phyloP scores from a whole-genome alignment of 2,329 filamentous ascomycete species.

The Emmonsiellopsis sp. region DNA sequence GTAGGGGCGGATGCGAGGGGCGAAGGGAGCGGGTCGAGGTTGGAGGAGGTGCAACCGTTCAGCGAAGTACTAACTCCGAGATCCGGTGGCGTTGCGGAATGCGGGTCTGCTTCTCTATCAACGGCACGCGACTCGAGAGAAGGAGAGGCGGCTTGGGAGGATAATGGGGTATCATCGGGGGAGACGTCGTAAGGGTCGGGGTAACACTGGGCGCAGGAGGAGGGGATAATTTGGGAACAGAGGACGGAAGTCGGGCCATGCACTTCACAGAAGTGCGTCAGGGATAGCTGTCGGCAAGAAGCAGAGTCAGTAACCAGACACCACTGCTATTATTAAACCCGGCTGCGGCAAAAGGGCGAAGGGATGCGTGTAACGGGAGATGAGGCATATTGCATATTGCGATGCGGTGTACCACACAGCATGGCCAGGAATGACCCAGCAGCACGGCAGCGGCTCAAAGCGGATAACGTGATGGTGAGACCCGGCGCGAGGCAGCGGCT shows the following conservation, averaged over 20 bases:
- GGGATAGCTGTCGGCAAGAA: constrained; percentile 40
- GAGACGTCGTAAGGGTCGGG: constrained; percentile 28
- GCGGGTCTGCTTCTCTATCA: constrained; percentile 11
- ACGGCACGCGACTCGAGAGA: constrained; percentile 1
- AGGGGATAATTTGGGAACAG: constrained; percentile 49
- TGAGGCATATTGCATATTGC: not conserved
- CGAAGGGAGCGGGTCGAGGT: constrained; percentile 13
- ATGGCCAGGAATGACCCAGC: not conserved
- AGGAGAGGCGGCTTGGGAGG: constrained; percentile 21
- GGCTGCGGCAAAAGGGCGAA: not conserved
- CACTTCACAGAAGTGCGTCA: constrained; percentile 54
- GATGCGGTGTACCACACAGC: not conserved
- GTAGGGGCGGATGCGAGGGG: constrained; percentile 10
- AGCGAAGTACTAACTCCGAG: constrained; percentile 7
- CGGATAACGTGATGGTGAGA: not conserved
- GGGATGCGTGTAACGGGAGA: not conserved
- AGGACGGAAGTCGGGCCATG: constrained; percentile 54
- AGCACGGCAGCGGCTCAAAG: not conserved
- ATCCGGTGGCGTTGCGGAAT: constrained; percentile 6
- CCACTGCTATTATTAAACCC: not conserved
- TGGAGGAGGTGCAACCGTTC: constrained; percentile 6
- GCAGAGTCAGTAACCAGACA: constrained; percentile 5
- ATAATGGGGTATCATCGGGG: constrained; percentile 32
- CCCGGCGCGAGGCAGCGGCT: not conserved
- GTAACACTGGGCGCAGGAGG: constrained; percentile 45